Conservation (phyloP, 2,329 filamentous ascomycete genomes). For the Epichloe hybrida region DNA sequence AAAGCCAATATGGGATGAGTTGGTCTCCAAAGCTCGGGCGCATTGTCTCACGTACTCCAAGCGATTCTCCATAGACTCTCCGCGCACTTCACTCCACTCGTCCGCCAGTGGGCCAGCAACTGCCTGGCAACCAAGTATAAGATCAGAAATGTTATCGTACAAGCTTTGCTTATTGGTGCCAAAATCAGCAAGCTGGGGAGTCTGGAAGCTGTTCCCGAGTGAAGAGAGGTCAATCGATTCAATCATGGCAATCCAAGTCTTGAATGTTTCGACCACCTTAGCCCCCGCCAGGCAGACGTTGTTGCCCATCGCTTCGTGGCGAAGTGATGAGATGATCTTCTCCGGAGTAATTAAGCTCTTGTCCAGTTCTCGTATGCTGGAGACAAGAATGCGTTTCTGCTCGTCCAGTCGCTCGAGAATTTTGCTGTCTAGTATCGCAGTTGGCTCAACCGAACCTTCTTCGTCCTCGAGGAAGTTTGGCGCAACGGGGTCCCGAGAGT, state of each 20-base stretch:
- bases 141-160: constrained; percentile 85
- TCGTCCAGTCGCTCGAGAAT: constrained; percentile 77
- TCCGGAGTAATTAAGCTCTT: constrained; percentile 67
- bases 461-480: constrained; percentile 81
- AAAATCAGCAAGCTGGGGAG: constrained; percentile 77
- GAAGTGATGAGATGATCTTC: constrained; percentile 66
- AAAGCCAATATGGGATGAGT: constrained; percentile 76
- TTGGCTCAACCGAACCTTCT: constrained; percentile 59
- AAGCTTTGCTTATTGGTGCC: constrained; percentile 81
- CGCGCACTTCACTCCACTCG: constrained; percentile 89
- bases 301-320: constrained; percentile 70
- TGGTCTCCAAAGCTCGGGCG: constrained; percentile 69
- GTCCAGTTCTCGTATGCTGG: constrained; percentile 74
- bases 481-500: constrained; percentile 54
- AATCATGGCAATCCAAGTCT: constrained; percentile 76
- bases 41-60: constrained; percentile 68
- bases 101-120: constrained; percentile 86
- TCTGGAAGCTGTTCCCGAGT: constrained; percentile 65
- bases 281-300: constrained; percentile 65
- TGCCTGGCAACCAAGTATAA: constrained; percentile 75
- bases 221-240: constrained; percentile 84
- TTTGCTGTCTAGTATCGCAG: constrained; percentile 57
- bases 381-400: constrained; percentile 70
- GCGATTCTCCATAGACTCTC: constrained; percentile 77
- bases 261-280: constrained; percentile 76